Conservation (phyloP, 2,329 filamentous ascomycete species). For the Ambrosiella xylebori region DNA sequence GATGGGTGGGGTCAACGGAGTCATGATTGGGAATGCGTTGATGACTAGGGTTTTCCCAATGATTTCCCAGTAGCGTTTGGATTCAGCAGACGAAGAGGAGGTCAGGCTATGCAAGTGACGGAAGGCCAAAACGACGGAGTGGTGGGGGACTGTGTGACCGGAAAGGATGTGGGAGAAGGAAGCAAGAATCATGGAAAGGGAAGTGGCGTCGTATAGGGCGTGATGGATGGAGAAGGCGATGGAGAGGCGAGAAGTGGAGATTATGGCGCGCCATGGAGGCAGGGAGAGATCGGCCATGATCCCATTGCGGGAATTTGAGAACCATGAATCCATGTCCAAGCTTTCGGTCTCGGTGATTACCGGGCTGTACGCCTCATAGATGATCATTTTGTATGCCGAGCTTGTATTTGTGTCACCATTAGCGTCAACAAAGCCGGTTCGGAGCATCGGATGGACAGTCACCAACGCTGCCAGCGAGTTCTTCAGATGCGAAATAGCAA, state of each 20-base stretch:
- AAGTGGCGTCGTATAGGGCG: conserved; percentile 70
- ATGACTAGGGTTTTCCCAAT: conserved; percentile 35
- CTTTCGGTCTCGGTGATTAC: not conserved
- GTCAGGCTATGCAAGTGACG: not conserved
- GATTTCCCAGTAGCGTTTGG: conserved; percentile 43
- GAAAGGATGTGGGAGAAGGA: conserved; percentile 30
- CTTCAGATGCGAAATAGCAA: conserved; percentile 27
- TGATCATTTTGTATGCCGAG: conserved; percentile 2
- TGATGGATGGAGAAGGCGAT: conserved; percentile 43
- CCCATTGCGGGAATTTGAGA: conserved; percentile 17
- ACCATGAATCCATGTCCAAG: conserved; percentile 24
- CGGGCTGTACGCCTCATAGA: not conserved
- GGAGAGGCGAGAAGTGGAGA: conserved; percentile 22
- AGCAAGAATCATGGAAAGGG: conserved; percentile 45
- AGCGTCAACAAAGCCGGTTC: conserved; percentile 53
- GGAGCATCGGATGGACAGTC: conserved; percentile 49
- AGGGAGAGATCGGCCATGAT: conserved; percentile 29
- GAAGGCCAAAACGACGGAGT: not conserved
- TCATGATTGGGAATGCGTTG: conserved; percentile 61
- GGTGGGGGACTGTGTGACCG: conserved; percentile 10
- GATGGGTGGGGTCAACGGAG: conserved; percentile 34
- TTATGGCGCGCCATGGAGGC: conserved; percentile 45
- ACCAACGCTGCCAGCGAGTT: conserved; percentile 42
- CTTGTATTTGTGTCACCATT: not conserved
- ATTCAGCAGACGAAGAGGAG: not conserved